Evolutionary conservation across 2,329 filamentous ascomycete species (phyloP).

Genomic region (Calonectria leucothoes): DNA sequence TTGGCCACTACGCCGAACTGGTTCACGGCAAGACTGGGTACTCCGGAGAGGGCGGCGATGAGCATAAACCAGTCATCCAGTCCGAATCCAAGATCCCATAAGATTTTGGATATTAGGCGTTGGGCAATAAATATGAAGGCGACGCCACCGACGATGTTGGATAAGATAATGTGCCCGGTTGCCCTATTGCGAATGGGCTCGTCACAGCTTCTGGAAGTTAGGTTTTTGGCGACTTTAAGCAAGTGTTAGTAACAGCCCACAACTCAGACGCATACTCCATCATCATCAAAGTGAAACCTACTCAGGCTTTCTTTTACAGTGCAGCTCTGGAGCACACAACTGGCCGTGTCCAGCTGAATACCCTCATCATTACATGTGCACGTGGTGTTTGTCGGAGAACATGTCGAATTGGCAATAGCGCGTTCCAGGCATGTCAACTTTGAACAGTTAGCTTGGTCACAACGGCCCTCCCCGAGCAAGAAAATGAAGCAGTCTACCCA

Average conservation of each 20-base stretch:
- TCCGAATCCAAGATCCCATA: neutral
- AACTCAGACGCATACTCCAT: too few relatives aligned
- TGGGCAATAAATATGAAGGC: neutral
- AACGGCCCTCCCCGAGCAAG: neutral
- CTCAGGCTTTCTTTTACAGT: neutral
- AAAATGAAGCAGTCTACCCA: neutral
- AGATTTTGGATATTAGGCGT: neutral
- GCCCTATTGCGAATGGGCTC: neutral
- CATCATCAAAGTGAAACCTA: neutral
- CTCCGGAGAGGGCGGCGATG: neutral
- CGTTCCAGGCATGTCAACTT: neutral
- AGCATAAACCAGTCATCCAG: conserved; percentile 3
- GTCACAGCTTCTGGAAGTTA: neutral
- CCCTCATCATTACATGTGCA: neutral
- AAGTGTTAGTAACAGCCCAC: neutral
- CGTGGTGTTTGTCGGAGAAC: neutral
- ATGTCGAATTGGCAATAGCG: neutral
- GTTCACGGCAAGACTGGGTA: neutral
- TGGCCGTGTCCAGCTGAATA: neutral
- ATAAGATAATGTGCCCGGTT: neutral
- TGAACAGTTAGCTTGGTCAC: neutral
- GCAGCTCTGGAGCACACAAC: neutral
- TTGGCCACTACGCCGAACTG: neutral
- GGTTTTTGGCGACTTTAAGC: neutral
- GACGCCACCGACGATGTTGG: neutral